Evolutionary conservation across 192 early-diverging fungal genomes (phyloP), one percentile per base, ranked within the genome.

Genomic region (Coemansia sp.): DNA sequence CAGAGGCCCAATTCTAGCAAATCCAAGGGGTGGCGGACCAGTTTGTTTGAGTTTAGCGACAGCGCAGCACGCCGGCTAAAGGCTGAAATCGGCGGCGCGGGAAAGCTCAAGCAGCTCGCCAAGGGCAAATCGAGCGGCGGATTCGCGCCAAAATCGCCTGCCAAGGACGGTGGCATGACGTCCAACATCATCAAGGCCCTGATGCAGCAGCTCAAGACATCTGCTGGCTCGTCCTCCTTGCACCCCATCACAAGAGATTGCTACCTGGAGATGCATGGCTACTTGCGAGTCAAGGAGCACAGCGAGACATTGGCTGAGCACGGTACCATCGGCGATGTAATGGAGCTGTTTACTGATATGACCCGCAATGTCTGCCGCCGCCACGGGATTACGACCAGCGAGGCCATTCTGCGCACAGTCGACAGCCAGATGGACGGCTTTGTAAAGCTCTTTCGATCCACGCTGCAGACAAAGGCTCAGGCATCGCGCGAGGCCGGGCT

Each of bases 401-500:
- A 56, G 8, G 77, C 71, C 20, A 47, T 75, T 12, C 35, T 64
- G 4, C 73, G 70, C 43, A 84, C 73, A 1, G 73, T 84, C n/a
- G 71, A 70, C 1, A 79, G 73, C 70, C 82, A 84, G 53, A 22
- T 67, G 40, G 58, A 60, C 19, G 68, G 68, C 24, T 79, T 84
- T 58, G 59, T 79, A 32, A 79, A 79, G 63, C 73, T 84, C 2
- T 60, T 84, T 12, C 69, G 77, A 10, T 42, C 63, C 4, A 68
- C 78, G 12, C 19, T 84, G 65, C 76, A 84, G 67, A 58, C 73
- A 38, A 76, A 79, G 60, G 74, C 74, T 11, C 74, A 74, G 46
- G 67, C 75, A 3, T 83, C 80, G 54, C 80, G 80, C 39, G 80
- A 83, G 39, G 80, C 80, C 4, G 80, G 80, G 3, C 32, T 71